Base-by-base conservation (phyloP, 805 yeast species). In the Yarrowia divulgata region DNA sequence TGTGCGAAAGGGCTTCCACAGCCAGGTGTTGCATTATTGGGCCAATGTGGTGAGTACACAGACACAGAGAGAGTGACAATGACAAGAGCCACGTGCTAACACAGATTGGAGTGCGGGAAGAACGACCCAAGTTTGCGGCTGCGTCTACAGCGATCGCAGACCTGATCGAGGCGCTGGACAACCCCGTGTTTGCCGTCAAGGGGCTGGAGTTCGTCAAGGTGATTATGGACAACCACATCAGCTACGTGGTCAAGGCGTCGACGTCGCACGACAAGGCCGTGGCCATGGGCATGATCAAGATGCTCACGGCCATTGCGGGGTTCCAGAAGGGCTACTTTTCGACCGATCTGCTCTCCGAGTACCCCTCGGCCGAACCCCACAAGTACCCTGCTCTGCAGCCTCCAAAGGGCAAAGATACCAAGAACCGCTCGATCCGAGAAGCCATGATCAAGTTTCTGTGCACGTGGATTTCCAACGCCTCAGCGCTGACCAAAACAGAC, bases 181-280 rank as follows among this genome's bases (percentile, higher is more conserved):
- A 70, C 37, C 45, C 71, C 1, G 64, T 68, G 14, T 74, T 72
- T 34, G 73, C 70, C 71, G 76, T 69, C 42, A 54, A 70, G 46
- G 80, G 81, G 14, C 74, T 77, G 64, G 79, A 79, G 9, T 75
- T 88, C 32, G 83, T 88, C 69, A 82, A 82, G 64, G 83, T 84
- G 14, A 78, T 93, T 3, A 76, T 92, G 10, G 79, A 82, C 1
- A 83, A 82, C 58, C 86, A 90, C 75, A 76, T 84, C 52, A 90
- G 88, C 73, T 83, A 87, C 8, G 79, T 93, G 2, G 90, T 90
- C 77, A 81, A 96, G 73, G 87, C 90, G 18, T 79, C 93, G 48
- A 85, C 84, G 70, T 83, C 85, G 68, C 77, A 82, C 71, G 85
- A 88, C 71, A 86, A 90, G 0, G 81, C 85, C 1, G 75, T 84